These are phyloP conservation scores for Cadophora gregata DNA, from an alignment of 2,329 filamentous ascomycete genomes.

Conservation along the genomic window DNA sequence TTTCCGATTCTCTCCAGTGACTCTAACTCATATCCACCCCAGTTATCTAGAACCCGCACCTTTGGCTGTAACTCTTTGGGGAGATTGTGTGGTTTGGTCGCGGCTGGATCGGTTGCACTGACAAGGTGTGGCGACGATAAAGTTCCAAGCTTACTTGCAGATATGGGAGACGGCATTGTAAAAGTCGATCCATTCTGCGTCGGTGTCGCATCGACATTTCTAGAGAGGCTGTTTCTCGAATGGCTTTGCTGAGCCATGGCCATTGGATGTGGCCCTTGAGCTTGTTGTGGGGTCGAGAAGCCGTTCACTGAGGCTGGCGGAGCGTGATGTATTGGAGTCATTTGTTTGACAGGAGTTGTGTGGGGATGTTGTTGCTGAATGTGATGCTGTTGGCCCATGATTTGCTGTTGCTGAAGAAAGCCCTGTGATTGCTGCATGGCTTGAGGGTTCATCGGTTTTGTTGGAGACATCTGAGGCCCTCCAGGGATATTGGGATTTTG, in stretches of 20 bases:
- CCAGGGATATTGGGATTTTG: slow-evolving; percentile 45
- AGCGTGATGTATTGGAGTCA: slow-evolving; percentile 49
- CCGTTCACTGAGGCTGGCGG: slow-evolving; percentile 57
- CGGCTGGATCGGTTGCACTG: slow-evolving; percentile 15
- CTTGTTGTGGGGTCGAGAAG: slow-evolving; percentile 53
- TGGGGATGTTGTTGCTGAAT: slow-evolving; percentile 51
- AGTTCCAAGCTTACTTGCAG: slow-evolving; percentile 39
- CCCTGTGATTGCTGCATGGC: slow-evolving; percentile 61
- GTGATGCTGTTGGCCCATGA: slow-evolving; percentile 51
- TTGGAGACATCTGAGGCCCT: slow-evolving; percentile 48
- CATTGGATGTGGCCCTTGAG: slow-evolving; percentile 49
- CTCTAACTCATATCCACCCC: slow-evolving; percentile 75
- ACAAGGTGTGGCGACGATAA: slow-evolving; percentile 39
- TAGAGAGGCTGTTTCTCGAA: slow-evolving; percentile 57
- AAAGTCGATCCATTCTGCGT: slow-evolving; percentile 48
- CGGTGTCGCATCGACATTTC: slow-evolving; percentile 53
- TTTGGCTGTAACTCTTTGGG: slow-evolving; percentile 58
- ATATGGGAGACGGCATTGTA: slow-evolving; percentile 54
- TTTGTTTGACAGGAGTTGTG: slow-evolving; percentile 55
- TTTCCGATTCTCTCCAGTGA: slow-evolving; percentile 62
- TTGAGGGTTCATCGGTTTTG: slow-evolving; percentile 50
- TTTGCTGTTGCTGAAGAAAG: slow-evolving; percentile 54
- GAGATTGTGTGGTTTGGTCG: slow-evolving; percentile 35
- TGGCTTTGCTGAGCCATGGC: slow-evolving; percentile 51
- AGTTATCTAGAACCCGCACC: slow-evolving; percentile 60